These are phyloP conservation scores for Lindgomyces ingoldianus DNA, from an alignment of 495 filamentous ascomycete genomes.

Conservation along the genomic window DNA sequence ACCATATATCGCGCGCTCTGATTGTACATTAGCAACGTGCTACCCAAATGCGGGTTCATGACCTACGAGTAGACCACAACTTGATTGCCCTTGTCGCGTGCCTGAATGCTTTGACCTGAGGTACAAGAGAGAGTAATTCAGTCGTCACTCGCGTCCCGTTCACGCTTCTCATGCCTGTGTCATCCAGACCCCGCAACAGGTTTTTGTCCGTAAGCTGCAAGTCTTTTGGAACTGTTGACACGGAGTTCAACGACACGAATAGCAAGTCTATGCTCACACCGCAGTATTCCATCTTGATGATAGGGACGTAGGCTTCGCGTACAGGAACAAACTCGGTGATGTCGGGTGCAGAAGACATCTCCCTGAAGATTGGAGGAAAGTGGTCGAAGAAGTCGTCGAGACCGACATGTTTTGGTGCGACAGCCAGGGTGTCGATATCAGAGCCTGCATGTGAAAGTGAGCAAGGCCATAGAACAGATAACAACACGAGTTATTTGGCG, in stretches of 20 bases:
- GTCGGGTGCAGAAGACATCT: constrained; percentile 70
- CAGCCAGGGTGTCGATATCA: constrained; percentile 94
- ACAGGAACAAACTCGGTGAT: constrained; percentile 85
- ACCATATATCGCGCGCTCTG: constrained; percentile 82
- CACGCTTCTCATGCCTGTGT: constrained; percentile 79
- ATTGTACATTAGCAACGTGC: constrained; percentile 14
- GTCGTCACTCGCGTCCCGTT: constrained; percentile 94
- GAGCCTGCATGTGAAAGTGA: constrained; percentile 57
- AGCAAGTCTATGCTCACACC: constrained; percentile 95
- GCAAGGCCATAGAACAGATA: neutral
- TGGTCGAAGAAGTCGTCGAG: constrained; percentile 88
- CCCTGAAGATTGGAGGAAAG: constrained; percentile 73
- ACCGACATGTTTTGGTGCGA: constrained; percentile 82
- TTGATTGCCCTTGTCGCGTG: constrained; percentile 88
- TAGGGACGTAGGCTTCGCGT: constrained; percentile 86
- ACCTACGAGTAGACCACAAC: constrained; percentile 84
- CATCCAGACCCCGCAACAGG: constrained; percentile 81
- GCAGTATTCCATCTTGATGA: constrained; percentile 90
- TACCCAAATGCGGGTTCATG: neutral
- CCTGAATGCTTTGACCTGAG: constrained; percentile 83
- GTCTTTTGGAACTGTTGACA: constrained; percentile 69
- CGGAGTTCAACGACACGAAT: constrained; percentile 69
- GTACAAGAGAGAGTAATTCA: constrained; percentile 84
- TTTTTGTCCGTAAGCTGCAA: constrained; percentile 78
- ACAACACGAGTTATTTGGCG: neutral